Evolutionary conservation across 164 flowering plant species (phyloP), one percentile per base, ranked within the genome.

Genomic region (Annona cherimola): DNA sequence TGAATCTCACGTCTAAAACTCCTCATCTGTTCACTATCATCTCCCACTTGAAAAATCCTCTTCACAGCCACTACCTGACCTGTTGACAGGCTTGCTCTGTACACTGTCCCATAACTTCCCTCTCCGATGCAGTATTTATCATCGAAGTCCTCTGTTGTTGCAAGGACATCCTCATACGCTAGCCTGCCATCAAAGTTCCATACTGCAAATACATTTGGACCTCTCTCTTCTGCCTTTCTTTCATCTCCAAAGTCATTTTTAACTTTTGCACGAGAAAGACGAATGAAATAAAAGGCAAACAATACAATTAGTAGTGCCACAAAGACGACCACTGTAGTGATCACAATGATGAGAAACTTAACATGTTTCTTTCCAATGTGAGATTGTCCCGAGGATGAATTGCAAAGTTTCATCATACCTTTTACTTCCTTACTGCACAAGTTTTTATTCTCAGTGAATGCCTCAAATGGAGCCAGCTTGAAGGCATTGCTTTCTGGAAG

Each of bases 21-120:
- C 14, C 57, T 40, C 86, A 72, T 85, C 86, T 86, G 50, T 85
- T 89, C 45, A 87, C 72, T 76, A 88, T 91, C 69, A 87, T 81
- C 80, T 45, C 72, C 67, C 43, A 79, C 77, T 45, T 84, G 83
- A 59, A 80, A 69, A 12, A 73, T 26, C 35, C 72, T 78, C 61
- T 88, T 89, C 16, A 86, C 88, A 20, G 94, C 91, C 8, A 87
- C 80, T 2, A 75, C 63, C 45, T 82, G 88, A 40, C 87, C 90
- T 1, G 71, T 74, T 20, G 77, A 61, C 63, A 90, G n/a, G 67
- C 14, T 16, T 50, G 57, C 57, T 50, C 14, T 50, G 14, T 50
- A 50, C 14, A 50, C 57, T 50, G 9, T 80, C 50, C 94, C 92
- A 73, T 76, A 87, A 8, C 89, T 88, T 67, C 92, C 92, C 75